Percentiles rank a stretch among this genome's conserved stretches.
Evolutionary conservation across 2,329 filamentous ascomycete genomes (phyloP).

Genomic region (Paecilomyces sp.): DNA sequence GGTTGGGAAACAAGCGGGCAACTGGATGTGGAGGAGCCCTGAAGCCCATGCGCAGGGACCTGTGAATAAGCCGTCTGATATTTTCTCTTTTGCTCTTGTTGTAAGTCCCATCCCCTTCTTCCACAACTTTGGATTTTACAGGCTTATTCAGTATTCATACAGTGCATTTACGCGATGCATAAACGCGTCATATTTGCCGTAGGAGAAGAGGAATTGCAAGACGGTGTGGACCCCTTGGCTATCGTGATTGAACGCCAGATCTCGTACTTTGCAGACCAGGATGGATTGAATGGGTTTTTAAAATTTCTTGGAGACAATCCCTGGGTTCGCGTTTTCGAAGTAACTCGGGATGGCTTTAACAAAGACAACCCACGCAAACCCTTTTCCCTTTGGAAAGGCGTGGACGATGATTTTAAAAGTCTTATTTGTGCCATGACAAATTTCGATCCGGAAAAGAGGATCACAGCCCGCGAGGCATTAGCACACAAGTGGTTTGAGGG

Average conservation of each 20-base stretch:
- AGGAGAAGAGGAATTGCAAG: slow-evolving; percentile 24
- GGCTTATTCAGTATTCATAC: slow-evolving; percentile 4
- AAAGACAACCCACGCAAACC: slow-evolving; percentile 36
- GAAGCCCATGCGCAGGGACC: slow-evolving; percentile 20
- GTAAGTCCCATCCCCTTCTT: slow-evolving; percentile 9
- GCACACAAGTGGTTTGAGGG: slow-evolving; percentile 18
- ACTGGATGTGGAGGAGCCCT: slow-evolving; percentile 28
- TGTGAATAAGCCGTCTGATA: slow-evolving; percentile 24
- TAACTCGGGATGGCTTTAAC: slow-evolving; percentile 34
- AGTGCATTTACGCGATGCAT: slow-evolving; percentile 42
- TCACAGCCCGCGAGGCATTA: slow-evolving; percentile 26
- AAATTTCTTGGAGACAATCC: slow-evolving; percentile 36
- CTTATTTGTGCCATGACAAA: slow-evolving; percentile 23
- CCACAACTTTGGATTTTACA: background rate
- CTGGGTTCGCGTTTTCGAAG: slow-evolving; percentile 31
- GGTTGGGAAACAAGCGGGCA: slow-evolving; percentile 15
- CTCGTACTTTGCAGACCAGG: slow-evolving; percentile 41
- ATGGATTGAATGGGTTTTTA: slow-evolving; percentile 35
- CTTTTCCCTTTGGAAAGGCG: slow-evolving; percentile 33
- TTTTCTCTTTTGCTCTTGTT: slow-evolving; percentile 30
- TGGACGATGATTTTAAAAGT: slow-evolving; percentile 23
- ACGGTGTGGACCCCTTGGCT: slow-evolving; percentile 28
- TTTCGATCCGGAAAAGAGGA: slow-evolving; percentile 24
- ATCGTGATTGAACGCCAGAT: slow-evolving; percentile 41
- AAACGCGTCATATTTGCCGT: slow-evolving; percentile 36